Evolutionary conservation across 2,329 filamentous ascomycete genomes (phyloP).

Genomic region (Calonectria pseudoreteaudii): DNA sequence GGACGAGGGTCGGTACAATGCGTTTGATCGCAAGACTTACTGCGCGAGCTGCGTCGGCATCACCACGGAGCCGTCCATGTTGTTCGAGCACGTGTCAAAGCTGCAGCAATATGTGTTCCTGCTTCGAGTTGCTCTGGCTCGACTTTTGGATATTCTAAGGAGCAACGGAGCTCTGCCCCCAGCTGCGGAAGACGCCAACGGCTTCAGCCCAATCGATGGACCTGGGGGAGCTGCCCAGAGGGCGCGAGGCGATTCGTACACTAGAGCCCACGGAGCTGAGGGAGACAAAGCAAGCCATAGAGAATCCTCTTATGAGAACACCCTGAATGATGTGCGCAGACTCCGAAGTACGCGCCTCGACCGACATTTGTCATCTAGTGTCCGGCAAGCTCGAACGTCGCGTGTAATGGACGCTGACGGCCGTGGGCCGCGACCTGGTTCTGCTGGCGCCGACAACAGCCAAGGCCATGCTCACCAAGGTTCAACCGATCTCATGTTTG

Average conservation of each 20-base stretch:
- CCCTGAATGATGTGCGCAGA: constrained; percentile 92
- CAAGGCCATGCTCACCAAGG: constrained; percentile 53
- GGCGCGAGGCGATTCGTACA: constrained; percentile 74
- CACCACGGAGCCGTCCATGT: constrained; percentile 62
- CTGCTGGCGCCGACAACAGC: constrained; percentile 74
- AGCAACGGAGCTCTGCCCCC: constrained; percentile 84
- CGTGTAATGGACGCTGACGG: constrained; percentile 80
- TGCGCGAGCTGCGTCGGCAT: constrained; percentile 76
- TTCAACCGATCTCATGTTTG: constrained; percentile 85
- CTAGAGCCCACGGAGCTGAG: constrained; percentile 76
- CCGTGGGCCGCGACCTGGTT: constrained; percentile 78
- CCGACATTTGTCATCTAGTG: constrained; percentile 92
- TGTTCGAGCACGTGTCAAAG: constrained; percentile 82
- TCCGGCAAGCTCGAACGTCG: constrained; percentile 89
- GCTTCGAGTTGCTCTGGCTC: constrained; percentile 88
- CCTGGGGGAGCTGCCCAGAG: constrained; percentile 69
- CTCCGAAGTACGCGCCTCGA: constrained; percentile 94
- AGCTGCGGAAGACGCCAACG: constrained; percentile 73
- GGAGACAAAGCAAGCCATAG: constrained; percentile 68
- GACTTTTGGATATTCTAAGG: constrained; percentile 87
- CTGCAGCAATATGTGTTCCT: constrained; percentile 96
- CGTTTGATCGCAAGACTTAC: constrained; percentile 74
- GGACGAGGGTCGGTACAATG: constrained; percentile 77
- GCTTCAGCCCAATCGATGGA: constrained; percentile 37
- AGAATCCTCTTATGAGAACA: constrained; percentile 90